Evolutionary conservation across 371 early-diverging fungal species (phyloP).

Genomic region (Mucor ambiguus): DNA sequence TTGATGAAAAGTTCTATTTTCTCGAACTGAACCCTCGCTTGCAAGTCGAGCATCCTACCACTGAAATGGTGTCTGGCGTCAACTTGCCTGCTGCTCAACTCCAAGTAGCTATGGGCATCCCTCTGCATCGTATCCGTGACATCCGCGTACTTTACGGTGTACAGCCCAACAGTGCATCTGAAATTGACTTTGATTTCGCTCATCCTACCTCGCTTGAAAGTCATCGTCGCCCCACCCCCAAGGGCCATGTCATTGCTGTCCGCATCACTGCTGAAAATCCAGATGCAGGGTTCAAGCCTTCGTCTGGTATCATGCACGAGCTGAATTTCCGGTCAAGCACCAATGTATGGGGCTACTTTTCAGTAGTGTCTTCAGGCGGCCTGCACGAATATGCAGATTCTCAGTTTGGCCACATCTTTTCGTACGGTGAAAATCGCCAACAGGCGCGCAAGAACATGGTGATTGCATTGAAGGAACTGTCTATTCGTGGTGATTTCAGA

Average conservation of each 20-base stretch:
- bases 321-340: conserved; percentile 93
- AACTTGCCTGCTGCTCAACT: conserved; percentile 98
- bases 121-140: conserved; percentile 91
- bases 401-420: conserved; percentile 99
- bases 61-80: conserved; percentile 98
- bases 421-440: conserved; percentile 94
- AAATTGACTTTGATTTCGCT: conserved; percentile 92
- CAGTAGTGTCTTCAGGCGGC: conserved; percentile 91
- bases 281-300: conserved; percentile 98
- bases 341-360: conserved; percentile 99
- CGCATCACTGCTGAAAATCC: conserved; percentile 99
- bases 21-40: conserved; percentile 98
- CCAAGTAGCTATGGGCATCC: conserved; percentile 98
- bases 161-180: conserved; percentile 77
- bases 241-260: conserved; percentile 97
- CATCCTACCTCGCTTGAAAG: conserved; percentile 74
- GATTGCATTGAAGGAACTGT: conserved; percentile 95
- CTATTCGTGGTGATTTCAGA: conserved; percentile 97
- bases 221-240: conserved; percentile 89
- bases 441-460: conserved; percentile 96
- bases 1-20: conserved; percentile 90
- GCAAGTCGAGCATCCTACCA: conserved; percentile 99
- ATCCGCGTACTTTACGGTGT: conserved; percentile 94
- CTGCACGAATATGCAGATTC: conserved; percentile 99
- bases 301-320: conserved; percentile 93